A percentile compares a stretch with the other conserved stretches of the same genome.
Conservation (phyloP, 192 early-diverging fungal species). For the Backusella psychrophila region DNA sequence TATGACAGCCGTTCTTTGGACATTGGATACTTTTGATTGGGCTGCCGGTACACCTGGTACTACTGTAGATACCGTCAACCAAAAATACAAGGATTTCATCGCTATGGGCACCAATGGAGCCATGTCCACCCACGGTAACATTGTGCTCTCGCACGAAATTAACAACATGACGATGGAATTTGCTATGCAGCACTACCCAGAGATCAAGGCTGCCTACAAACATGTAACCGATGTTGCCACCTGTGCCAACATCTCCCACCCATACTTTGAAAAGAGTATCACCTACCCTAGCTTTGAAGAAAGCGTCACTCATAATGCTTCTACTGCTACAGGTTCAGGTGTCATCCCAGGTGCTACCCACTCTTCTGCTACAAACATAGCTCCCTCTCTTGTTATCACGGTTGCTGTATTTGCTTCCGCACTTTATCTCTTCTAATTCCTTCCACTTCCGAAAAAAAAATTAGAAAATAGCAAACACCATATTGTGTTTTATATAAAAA, state of each 20-base stretch:
- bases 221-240: conserved; percentile 34
- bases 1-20: conserved; percentile 37
- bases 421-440: not conserved
- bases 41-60: conserved; percentile 20
- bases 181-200: conserved; percentile 40
- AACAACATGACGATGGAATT: conserved; percentile 39
- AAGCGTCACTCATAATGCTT: not conserved
- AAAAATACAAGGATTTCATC: conserved; percentile 29
- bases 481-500: not conserved
- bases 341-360: conserved; percentile 13
- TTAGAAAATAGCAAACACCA: not conserved
- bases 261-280: conserved; percentile 32
- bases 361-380: not conserved
- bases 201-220: conserved; percentile 38
- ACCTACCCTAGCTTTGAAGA: conserved; percentile 22
- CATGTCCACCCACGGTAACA: conserved; percentile 28
- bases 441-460: not conserved
- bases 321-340: conserved; percentile 10
- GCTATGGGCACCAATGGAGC: conserved; percentile 34
- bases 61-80: conserved; percentile 17
- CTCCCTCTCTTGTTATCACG: not conserved
- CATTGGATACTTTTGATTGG: conserved; percentile 36
- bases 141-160: conserved; percentile 44
- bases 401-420: not conserved
- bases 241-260: conserved; percentile 38